phyloP scores from a whole-genome alignment of 192 early-diverging fungal genomes.

The Coemansia sp. region DNA sequence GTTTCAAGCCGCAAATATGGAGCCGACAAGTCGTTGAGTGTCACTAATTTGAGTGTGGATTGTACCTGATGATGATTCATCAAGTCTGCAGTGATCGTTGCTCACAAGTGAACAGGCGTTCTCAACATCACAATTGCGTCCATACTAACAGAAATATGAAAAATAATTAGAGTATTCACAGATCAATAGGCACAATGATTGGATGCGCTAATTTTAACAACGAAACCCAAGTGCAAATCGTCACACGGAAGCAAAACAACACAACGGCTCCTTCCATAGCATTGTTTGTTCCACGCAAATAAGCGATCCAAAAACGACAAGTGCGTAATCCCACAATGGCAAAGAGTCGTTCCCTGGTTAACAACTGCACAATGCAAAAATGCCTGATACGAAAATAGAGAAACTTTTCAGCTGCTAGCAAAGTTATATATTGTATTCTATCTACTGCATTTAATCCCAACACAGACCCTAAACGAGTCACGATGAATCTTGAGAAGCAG shows the following conservation, averaged over 20 bases:
- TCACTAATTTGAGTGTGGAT: neutral
- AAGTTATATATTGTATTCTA: neutral
- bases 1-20: neutral
- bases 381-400: neutral
- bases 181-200: no score
- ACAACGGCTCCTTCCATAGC: no score
- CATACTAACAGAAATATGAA: neutral
- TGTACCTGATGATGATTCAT: neutral
- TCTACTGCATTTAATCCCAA: neutral
- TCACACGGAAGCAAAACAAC: no score
- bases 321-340: neutral
- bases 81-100: no score
- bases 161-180: no score
- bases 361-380: no score
- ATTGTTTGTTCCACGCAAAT: no score
- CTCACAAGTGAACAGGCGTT: no score
- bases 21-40: neutral
- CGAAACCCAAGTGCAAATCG: neutral
- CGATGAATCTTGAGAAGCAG: constrained; percentile 2
- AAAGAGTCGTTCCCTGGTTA: no score
- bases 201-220: neutral
- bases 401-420: neutral
- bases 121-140: no score
- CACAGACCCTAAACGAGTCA: neutral
- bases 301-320: no score